These are phyloP conservation scores for Aspergillus taichungensis DNA, from an alignment of 495 filamentous ascomycete genomes.

Conservation along the genomic window DNA sequence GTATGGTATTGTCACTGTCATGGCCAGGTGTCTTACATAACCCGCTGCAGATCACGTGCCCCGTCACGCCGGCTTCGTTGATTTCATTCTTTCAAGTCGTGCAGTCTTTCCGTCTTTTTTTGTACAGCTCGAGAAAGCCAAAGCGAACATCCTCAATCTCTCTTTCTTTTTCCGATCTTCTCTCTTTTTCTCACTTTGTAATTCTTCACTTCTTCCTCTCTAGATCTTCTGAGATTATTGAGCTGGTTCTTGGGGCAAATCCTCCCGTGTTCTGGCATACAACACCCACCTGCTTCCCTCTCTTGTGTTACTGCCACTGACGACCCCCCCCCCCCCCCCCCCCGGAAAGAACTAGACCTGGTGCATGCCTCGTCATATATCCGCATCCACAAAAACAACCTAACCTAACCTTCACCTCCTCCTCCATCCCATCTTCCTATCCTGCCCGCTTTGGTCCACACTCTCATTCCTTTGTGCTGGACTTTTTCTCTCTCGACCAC, in stretches of 20 bases:
- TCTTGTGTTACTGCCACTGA: slow-evolving; percentile 1
- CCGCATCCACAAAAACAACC: slow-evolving; percentile 34
- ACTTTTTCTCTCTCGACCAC: neutral
- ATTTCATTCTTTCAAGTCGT: too few species aligned
- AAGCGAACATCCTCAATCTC: neutral
- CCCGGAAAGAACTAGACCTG: slow-evolving; percentile 27
- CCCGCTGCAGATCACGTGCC: too few species aligned
- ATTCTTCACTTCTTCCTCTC: neutral
- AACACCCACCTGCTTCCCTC: slow-evolving; percentile 22
- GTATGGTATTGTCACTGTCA: too few species aligned
- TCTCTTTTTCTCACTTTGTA: neutral
- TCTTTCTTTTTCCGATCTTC: neutral
- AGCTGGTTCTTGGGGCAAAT: neutral
- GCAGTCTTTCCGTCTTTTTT: too few species aligned
- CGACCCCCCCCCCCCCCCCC: slow-evolving; percentile 12
- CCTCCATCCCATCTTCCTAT: slow-evolving; percentile 25
- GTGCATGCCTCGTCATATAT: slow-evolving; percentile 35
- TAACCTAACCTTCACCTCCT: slow-evolving; percentile 31
- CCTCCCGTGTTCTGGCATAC: slow-evolving; percentile 11
- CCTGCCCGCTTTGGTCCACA: slow-evolving; percentile 21
- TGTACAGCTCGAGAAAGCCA: too few species aligned
- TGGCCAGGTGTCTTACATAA: too few species aligned
- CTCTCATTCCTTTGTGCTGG: slow-evolving; percentile 12
- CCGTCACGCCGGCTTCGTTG: too few species aligned
- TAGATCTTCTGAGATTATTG: neutral